Conservation (phyloP, 208 protist genomes). For the Trypanosoma congolense region DNA sequence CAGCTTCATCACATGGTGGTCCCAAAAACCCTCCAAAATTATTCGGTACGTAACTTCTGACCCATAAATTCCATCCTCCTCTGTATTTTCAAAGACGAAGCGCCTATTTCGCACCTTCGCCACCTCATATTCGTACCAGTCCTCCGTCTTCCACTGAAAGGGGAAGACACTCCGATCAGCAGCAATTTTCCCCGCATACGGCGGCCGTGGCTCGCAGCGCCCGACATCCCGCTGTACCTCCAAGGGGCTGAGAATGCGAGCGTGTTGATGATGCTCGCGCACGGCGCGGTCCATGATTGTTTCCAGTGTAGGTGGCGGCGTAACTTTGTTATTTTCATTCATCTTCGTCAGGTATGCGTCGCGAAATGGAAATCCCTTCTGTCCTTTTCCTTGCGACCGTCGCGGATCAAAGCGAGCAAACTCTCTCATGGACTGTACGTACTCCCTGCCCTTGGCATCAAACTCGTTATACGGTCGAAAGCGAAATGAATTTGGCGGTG, state of each 20-base stretch:
- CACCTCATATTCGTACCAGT: slow-evolving; percentile 91
- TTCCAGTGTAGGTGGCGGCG: slow-evolving; percentile 37
- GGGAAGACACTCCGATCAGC: slow-evolving; percentile 58
- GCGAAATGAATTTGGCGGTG: slow-evolving; percentile 75
- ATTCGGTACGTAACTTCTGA: slow-evolving; percentile 84
- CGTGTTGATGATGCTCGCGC: slow-evolving; percentile 44
- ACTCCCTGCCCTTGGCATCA: slow-evolving; percentile 78
- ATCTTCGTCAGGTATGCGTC: slow-evolving; percentile 84
- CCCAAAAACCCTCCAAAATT: slow-evolving; percentile 82
- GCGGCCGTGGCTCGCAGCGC: slow-evolving; percentile 46
- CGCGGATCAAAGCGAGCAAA: slow-evolving; percentile 42
- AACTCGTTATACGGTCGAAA: slow-evolving; percentile 86
- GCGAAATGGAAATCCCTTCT: slow-evolving; percentile 74
- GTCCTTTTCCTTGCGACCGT: slow-evolving; percentile 48
- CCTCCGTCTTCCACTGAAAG: slow-evolving; percentile 81
- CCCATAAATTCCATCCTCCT: slow-evolving; percentile 35
- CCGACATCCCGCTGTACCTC: slow-evolving; percentile 81
- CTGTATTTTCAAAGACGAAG: slow-evolving; percentile 82
- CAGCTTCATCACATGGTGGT: slow-evolving; percentile 86
- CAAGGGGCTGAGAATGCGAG: slow-evolving; percentile 45
- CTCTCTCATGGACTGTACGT: slow-evolving; percentile 70
- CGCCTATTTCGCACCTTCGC: slow-evolving; percentile 79
- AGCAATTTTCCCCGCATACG: slow-evolving; percentile 65
- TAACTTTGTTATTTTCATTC: slow-evolving; percentile 27
- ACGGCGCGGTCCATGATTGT: slow-evolving; percentile 74